Percentiles rank a stretch among this genome's conserved stretches.
These are phyloP conservation scores for Sarcomyxa edulis DNA, from an alignment of 768 basidiomycete species.

Conservation along the genomic window DNA sequence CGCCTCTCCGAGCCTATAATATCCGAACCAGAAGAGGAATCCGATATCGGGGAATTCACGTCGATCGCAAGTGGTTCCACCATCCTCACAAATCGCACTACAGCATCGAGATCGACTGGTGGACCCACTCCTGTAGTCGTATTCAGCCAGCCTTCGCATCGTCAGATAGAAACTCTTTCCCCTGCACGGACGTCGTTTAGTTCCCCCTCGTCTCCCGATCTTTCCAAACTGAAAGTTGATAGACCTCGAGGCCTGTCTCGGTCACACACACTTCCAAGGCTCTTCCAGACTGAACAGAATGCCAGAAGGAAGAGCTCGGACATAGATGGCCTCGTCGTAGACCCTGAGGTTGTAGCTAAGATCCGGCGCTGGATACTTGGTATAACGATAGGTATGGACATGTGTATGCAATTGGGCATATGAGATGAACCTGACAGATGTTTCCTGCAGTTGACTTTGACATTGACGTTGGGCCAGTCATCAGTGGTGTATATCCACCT, in stretches of 20 bases:
- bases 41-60: no score
- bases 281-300: no score
- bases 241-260: neutral
- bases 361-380: conserved; percentile 11
- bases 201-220: neutral
- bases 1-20: no score
- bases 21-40: no score
- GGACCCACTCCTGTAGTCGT: no score
- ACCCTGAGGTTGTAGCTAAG: conserved; percentile 2
- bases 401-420: neutral
- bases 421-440: neutral
- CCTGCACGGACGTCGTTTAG: no score
- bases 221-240: neutral
- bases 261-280: neutral
- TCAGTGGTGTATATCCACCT: conserved; percentile 66
- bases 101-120: no score
- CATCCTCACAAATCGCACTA: no score
- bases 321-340: neutral
- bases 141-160: no score
- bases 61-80: no score
- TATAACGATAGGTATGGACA: conserved; percentile 7
- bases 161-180: no score
- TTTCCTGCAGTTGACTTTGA: conserved; percentile 75
- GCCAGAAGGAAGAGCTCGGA: neutral
- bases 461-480: conserved; percentile 77